Conservation (phyloP, 495 filamentous ascomycete genomes). For the Filosporella fistucella region DNA sequence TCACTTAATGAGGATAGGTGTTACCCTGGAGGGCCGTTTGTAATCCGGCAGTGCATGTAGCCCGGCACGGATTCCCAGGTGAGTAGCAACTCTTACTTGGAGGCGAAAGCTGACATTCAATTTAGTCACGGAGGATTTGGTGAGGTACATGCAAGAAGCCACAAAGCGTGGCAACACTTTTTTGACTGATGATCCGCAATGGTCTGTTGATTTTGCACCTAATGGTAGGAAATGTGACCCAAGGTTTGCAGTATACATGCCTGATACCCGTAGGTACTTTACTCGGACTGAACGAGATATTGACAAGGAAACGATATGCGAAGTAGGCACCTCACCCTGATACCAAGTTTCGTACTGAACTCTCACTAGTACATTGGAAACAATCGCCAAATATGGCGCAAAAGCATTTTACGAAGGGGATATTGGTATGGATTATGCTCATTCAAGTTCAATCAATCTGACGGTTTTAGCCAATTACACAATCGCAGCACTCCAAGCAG, state of each 20-base stretch:
- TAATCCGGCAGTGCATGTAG: constrained; percentile 66
- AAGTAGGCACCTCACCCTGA: constrained; percentile 25
- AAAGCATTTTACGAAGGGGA: constrained; percentile 74
- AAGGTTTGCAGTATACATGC: not conserved
- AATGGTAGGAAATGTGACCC: constrained; percentile 36
- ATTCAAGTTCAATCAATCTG: not conserved
- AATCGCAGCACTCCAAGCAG: constrained; percentile 54
- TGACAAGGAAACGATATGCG: constrained; percentile 76
- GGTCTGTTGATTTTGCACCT: constrained; percentile 86
- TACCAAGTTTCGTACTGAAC: not conserved
- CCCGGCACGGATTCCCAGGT: constrained; percentile 69
- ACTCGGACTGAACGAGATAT: constrained; percentile 64
- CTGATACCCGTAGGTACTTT: constrained; percentile 42
- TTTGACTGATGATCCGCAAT: constrained; percentile 64
- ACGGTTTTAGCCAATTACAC: constrained; percentile 53
- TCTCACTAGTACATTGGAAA: constrained; percentile 53
- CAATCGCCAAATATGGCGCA: constrained; percentile 63
- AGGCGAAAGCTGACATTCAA: not conserved
- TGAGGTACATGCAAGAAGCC: constrained; percentile 57
- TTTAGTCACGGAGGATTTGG: constrained; percentile 57
- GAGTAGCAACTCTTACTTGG: not conserved
- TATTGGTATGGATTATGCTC: constrained; percentile 10
- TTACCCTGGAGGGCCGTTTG: constrained; percentile 69
- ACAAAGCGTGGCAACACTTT: constrained; percentile 44
- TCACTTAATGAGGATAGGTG: constrained; percentile 12